Evolutionary conservation across 2,329 filamentous ascomycete genomes (phyloP).

Genomic region (Apiospora aurea): DNA sequence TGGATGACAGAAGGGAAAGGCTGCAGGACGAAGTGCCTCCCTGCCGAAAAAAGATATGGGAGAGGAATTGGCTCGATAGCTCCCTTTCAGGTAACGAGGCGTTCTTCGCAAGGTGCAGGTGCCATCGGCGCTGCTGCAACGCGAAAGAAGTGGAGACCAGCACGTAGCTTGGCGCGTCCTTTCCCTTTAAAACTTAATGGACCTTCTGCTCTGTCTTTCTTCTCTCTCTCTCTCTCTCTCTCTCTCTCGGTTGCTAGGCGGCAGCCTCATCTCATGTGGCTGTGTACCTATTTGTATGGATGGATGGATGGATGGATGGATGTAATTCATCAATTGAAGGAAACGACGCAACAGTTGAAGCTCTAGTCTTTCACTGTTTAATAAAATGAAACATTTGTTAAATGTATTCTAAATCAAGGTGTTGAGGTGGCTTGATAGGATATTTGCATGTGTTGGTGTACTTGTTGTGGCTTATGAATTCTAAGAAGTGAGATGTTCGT

Average conservation of each 20-base stretch:
- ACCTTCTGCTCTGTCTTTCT: no score
- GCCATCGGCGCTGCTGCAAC: constrained; percentile 1
- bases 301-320: not conserved
- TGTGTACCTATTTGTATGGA: not conserved
- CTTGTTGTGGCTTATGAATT: not conserved
- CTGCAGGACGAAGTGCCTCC: constrained; percentile 10
- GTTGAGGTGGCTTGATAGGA: not conserved
- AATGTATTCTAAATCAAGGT: not conserved
- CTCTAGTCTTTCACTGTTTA: not conserved
- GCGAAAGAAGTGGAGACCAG: constrained; percentile 20
- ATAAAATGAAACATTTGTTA: not conserved
- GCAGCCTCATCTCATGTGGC: constrained; percentile 5
- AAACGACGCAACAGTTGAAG: not conserved
- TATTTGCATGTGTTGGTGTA: not conserved
- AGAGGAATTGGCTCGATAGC: constrained; percentile 12
- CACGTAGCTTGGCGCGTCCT: constrained; percentile 22
- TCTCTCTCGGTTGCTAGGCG: not conserved
- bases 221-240: no score
- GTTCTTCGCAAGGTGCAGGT: constrained; percentile 8
- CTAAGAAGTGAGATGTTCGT: not conserved
- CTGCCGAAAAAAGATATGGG: constrained; percentile 19
- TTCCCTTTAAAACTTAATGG: constrained; percentile 9
- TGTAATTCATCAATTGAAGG: not conserved
- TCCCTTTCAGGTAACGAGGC: constrained; percentile 20
- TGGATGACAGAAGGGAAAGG: constrained; percentile 21